Evolutionary conservation across 768 basidiomycete genomes (phyloP), one percentile per base, ranked within the genome.

Genomic region (Imleria badia): DNA sequence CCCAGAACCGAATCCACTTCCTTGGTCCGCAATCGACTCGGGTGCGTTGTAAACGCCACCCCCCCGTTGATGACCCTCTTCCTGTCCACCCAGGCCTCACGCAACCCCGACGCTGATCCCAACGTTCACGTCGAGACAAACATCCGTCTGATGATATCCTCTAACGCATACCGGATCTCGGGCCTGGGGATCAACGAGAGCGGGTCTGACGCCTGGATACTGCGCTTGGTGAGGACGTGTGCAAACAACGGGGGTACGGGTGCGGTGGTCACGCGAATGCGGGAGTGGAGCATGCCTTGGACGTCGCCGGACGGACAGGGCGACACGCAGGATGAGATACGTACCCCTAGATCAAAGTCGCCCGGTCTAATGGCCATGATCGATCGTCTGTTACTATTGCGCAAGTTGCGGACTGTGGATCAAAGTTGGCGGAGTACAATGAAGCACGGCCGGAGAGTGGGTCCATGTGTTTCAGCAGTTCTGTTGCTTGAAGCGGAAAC

Each of bases 261-360:
- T 3, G 62, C 52, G 2, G 72, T 54, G 3, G 48, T 52, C 13
- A 79, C 47, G 9, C 65, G 59, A n/a, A 82, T 71, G 23, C 64
- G 46, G 52, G 72, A 85, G 49, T 78, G 76, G 57, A 80, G 82
- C 29, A 85, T 73, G 2, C 84, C 83, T 62, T 76, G 77, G 44
- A 72, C 54, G 48, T 76, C 74, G 50, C 68, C 72, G 29, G 69
- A n/a, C 5, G 70, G 49, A 20, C 52, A 34, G 29, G 52, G 39
- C 20, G 51, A 59, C 53, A 60, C 15, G 72, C 47, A n/a, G 4
- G 30, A n/a, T 7, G 20, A 2, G 48, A 23, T 23, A 20, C 74
- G 51, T 45, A 76, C 76, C 57, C 64, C 50, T 45, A 72, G 71
- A 34, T 74, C 73, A 11, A 63, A 47, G 17, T 69, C 69, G 4